Conservation (phyloP, 208 protist species). For the Leishmania braziliensis region DNA sequence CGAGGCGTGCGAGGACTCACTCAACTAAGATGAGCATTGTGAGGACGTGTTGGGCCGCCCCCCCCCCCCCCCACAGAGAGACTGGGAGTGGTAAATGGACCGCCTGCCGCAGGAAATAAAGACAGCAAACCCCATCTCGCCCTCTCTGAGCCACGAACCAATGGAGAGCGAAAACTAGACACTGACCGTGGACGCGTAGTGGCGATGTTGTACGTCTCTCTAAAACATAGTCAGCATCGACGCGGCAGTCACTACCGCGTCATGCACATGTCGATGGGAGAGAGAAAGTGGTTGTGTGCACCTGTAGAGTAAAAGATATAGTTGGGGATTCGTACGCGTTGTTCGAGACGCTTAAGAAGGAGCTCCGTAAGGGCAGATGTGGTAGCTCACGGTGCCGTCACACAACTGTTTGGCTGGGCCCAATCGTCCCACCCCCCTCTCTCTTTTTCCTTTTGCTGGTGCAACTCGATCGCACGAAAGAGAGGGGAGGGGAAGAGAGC, state of each 20-base stretch:
- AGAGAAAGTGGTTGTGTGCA: not conserved
- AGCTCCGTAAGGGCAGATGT: not conserved
- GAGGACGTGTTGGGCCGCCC: not conserved
- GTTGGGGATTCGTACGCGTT: no score
- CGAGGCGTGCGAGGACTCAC: not conserved
- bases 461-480: not conserved
- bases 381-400: not conserved
- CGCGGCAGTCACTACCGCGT: not conserved
- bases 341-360: not conserved
- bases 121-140: no score
- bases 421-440: not conserved
- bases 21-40: not conserved
- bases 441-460: not conserved
- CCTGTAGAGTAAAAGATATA: not conserved
- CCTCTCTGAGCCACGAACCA: not conserved
- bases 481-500: not conserved
- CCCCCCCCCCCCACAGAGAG: no score
- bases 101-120: not conserved
- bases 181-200: not conserved
- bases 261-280: not conserved
- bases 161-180: not conserved
- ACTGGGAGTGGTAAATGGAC: no score
- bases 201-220: not conserved
- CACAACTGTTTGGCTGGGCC: not conserved
- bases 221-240: not conserved